Percentiles rank a stretch among this genome's conserved stretches.
phyloP scores from a whole-genome alignment of 2,329 filamentous ascomycete species.

The Paradendryphiella salina region DNA sequence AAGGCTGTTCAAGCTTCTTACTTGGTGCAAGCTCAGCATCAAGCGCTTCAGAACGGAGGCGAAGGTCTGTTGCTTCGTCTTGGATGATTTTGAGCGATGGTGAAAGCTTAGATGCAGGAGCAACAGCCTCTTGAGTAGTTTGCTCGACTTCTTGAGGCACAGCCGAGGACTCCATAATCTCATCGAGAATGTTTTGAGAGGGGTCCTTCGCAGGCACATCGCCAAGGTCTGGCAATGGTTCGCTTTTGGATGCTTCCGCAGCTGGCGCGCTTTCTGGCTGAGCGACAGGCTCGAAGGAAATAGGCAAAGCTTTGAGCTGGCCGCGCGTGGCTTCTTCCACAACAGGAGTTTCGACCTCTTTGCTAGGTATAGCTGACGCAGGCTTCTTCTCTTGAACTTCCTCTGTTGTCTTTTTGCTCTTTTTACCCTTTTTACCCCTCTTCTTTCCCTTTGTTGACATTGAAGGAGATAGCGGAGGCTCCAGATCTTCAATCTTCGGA shows the following conservation, averaged over 20 bases:
- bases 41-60: conserved; percentile 34
- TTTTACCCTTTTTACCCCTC: conserved; percentile 32
- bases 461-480: conserved; percentile 18
- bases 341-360: conserved; percentile 2
- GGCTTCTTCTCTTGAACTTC: conserved; percentile 4
- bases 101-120: conserved; percentile 18
- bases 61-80: conserved; percentile 35
- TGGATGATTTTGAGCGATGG: conserved; percentile 31
- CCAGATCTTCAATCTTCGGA: conserved; percentile 1
- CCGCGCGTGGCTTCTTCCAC: not conserved
- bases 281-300: not conserved
- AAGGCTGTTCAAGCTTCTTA: conserved; percentile 16
- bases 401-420: conserved; percentile 11
- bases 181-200: conserved; percentile 1
- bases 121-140: not conserved
- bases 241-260: not conserved
- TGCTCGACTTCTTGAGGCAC: not conserved
- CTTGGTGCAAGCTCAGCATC: conserved; percentile 21
- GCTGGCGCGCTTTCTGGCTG: not conserved
- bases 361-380: conserved; percentile 1
- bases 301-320: not conserved
- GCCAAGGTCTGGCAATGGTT: not conserved
- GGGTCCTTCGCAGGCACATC: conserved; percentile 2
- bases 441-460: conserved; percentile 36
- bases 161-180: conserved; percentile 1